Percentiles rank a stretch among this genome's conserved stretches.
Conservation (phyloP, 2,329 filamentous ascomycete species). For the Neophaeococcomyces aloes region DNA sequence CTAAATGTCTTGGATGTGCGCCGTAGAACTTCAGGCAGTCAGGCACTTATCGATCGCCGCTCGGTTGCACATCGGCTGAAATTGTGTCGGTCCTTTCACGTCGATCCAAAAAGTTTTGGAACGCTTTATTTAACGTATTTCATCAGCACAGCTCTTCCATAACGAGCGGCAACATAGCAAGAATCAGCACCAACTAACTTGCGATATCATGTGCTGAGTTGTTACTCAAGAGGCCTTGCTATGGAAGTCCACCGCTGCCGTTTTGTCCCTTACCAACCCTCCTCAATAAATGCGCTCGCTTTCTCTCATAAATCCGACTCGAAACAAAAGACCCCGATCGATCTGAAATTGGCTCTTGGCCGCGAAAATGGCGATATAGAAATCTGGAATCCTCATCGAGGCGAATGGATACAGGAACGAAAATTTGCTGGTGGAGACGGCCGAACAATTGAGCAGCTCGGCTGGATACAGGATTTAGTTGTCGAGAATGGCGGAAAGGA, state of each 20-base stretch:
- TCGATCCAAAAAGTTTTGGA: not conserved
- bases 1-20: too few relatives aligned
- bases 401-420: slow-evolving; percentile 77
- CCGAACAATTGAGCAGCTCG: slow-evolving; percentile 77
- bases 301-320: slow-evolving; percentile 65
- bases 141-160: not conserved
- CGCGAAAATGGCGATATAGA: slow-evolving; percentile 93
- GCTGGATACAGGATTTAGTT: slow-evolving; percentile 80
- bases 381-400: slow-evolving; percentile 79
- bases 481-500: slow-evolving; percentile 40
- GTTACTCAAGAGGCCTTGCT: slow-evolving; percentile 8
- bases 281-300: slow-evolving; percentile 85
- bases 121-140: not conserved
- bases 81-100: not conserved
- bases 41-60: not conserved
- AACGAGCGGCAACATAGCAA: not conserved
- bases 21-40: not conserved
- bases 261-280: slow-evolving; percentile 85
- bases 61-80: not conserved
- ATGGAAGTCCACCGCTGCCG: slow-evolving; percentile 98
- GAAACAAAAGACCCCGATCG: slow-evolving; percentile 44
- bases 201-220: not conserved
- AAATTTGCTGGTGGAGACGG: slow-evolving; percentile 74
- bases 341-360: slow-evolving; percentile 71
- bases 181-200: too few relatives aligned